Evolutionary conservation across 805 yeast species (phyloP), one percentile per base, ranked within the genome.

Genomic region (Pichia insulana): DNA sequence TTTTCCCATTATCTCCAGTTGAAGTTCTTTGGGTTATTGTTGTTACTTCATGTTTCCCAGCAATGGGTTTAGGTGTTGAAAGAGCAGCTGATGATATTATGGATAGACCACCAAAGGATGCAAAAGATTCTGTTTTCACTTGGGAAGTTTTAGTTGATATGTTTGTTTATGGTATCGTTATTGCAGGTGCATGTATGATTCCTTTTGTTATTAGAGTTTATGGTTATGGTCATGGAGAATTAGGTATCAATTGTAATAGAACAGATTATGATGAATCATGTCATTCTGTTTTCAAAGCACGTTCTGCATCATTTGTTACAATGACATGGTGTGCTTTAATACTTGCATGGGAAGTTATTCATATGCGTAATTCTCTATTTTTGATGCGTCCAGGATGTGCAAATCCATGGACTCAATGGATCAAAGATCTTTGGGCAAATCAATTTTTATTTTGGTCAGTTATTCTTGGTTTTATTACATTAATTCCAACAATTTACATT

Each of bases 271-370:
- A 65, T 40, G 64, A 55, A 2, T 46, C 63, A 0, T 86, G 96
- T 63, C 53, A 64, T 36, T 61, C 69, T 47, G 95, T 86, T 11
- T 85, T 79, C 63, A 70, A 74, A 52, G 84, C 88, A 4, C 74
- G 96, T 58, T 75, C 94, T 3, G 75, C 83, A 3, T 74, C 88
- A 0, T 86, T 86, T 67, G 82, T 82, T 1, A 75, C 80, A 2
- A 80, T 85, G 80, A 86, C 95, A 0, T 86, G 95, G 94, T 74
- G 89, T 64, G 83, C 90, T 3, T 69, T 86, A 45, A 58, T 85
- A 25, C 66, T 83, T 37, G 92, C 94, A 1, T 84, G 92, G 92
- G 92, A 84, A 62, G 86, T 85, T 52, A 71, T 83, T 44, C 85
- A 83, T 56, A 63, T 78, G 61, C 68, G 81, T 51, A 68, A 78